phyloP scores from a whole-genome alignment of 495 filamentous ascomycete species.

The Penicillium diatomitis region DNA sequence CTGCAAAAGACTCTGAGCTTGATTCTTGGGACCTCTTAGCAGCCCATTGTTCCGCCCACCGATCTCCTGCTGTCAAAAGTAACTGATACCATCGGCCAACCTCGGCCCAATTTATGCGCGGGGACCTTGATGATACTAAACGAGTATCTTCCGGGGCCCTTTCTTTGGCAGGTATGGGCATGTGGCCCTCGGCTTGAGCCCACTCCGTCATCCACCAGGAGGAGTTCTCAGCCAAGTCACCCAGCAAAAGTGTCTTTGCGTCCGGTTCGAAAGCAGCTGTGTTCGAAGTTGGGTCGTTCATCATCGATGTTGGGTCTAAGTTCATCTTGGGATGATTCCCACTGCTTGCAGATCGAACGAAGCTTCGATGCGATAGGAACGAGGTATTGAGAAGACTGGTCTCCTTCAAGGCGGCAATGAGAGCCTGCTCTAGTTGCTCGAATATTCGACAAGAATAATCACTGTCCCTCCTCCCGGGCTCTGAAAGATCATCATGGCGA shows the following conservation, averaged over 20 bases:
- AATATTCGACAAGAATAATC: conserved; percentile 43
- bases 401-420: conserved; percentile 56
- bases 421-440: conserved; percentile 64
- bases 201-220: conserved; percentile 68
- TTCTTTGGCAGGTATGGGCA: conserved; percentile 18
- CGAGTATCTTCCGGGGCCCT: conserved; percentile 17
- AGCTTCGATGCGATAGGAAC: conserved; percentile 38
- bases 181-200: conserved; percentile 18
- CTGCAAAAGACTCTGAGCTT: conserved; percentile 20
- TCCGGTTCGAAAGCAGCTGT: conserved; percentile 49
- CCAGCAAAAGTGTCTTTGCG: conserved; percentile 69
- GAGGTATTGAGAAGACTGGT: conserved; percentile 65
- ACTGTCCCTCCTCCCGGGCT: conserved; percentile 12
- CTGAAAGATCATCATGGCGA: conserved; percentile 8
- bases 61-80: conserved; percentile 55
- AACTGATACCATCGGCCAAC: conserved; percentile 66
- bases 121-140: conserved; percentile 51
- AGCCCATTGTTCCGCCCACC: conserved; percentile 46
- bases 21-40: conserved; percentile 25
- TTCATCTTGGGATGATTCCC: conserved; percentile 21
- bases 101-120: conserved; percentile 68
- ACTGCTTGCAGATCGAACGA: conserved; percentile 17
- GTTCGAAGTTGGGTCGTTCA: conserved; percentile 7
- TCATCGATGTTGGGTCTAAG: conserved; percentile 11
- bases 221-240: conserved; percentile 74